Percentiles rank a stretch among this genome's conserved stretches.
Conservation (phyloP, 495 filamentous ascomycete genomes). For the Immersiella caudata region DNA sequence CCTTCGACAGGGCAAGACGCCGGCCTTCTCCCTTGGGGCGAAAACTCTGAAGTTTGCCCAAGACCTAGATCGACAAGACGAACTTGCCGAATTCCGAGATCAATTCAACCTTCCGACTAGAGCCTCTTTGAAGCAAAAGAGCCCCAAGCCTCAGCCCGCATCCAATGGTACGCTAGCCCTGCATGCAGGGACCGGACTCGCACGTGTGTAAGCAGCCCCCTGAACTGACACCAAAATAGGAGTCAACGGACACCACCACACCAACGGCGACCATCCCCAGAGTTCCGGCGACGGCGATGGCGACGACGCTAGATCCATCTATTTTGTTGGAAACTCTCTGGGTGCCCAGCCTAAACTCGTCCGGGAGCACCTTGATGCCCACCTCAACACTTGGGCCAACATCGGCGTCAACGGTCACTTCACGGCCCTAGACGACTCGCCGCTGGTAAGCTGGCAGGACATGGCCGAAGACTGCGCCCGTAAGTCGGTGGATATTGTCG, state of each 20-base stretch:
- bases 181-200: not conserved
- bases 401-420: conserved; percentile 92
- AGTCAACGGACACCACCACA: not conserved
- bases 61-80: conserved; percentile 67
- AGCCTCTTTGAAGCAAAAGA: conserved; percentile 64
- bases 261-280: conserved; percentile 23
- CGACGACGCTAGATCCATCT: conserved; percentile 61
- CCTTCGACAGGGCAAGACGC: conserved; percentile 21
- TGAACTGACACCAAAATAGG: not conserved
- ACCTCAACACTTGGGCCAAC: conserved; percentile 81
- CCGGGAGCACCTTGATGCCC: conserved; percentile 65
- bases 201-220: conserved; percentile 26
- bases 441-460: conserved; percentile 75
- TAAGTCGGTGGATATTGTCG: conserved; percentile 77
- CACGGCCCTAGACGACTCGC: conserved; percentile 67
- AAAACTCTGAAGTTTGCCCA: conserved; percentile 27
- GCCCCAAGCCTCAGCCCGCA: conserved; percentile 45
- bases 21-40: conserved; percentile 25
- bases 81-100: conserved; percentile 63
- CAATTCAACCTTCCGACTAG: conserved; percentile 84
- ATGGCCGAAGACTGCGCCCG: conserved; percentile 71
- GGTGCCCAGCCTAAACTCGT: conserved; percentile 80
- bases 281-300: not conserved
- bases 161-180: not conserved
- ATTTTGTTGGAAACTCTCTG: conserved; percentile 92